Conservation (phyloP, 1,284 basidiomycete species). For the Agroathelia rolfsii region DNA sequence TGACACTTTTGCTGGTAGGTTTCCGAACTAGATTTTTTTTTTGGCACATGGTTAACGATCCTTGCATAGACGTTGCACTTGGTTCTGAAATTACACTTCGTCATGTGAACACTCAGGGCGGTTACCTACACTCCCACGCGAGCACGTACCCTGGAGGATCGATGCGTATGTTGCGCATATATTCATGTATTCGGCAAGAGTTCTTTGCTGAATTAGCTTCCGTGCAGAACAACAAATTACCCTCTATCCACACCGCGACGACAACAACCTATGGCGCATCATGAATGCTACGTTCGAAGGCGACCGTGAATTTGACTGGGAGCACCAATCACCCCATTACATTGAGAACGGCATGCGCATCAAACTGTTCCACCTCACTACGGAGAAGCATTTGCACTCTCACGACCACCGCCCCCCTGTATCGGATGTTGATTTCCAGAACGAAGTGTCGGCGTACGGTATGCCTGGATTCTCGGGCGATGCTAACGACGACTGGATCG, state of each 20-base stretch:
- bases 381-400: conserved; percentile 86
- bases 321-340: conserved; percentile 47
- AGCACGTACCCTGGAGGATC: conserved; percentile 85
- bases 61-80: conserved; percentile 63
- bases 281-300: conserved; percentile 54
- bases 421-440: conserved; percentile 98
- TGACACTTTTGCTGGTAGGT: conserved; percentile 81
- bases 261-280: conserved; percentile 87
- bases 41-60: conserved; percentile 6
- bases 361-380: conserved; percentile 75
- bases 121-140: conserved; percentile 92
- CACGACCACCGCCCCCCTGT: conserved; percentile 92
- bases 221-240: conserved; percentile 90
- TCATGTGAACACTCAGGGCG: conserved; percentile 94
- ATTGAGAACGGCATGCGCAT: conserved; percentile 66
- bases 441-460: conserved; percentile 95
- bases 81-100: conserved; percentile 81
- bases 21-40: background rate
- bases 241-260: conserved; percentile 90
- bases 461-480: conserved; percentile 81
- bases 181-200: background rate
- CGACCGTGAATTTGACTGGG: conserved; percentile 46
- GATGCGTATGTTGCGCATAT: conserved; percentile 46
- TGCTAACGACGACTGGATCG: conserved; percentile 90
- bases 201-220: background rate